phyloP scores from a whole-genome alignment of 257 asterid species.

The Verbascum thapsus region DNA sequence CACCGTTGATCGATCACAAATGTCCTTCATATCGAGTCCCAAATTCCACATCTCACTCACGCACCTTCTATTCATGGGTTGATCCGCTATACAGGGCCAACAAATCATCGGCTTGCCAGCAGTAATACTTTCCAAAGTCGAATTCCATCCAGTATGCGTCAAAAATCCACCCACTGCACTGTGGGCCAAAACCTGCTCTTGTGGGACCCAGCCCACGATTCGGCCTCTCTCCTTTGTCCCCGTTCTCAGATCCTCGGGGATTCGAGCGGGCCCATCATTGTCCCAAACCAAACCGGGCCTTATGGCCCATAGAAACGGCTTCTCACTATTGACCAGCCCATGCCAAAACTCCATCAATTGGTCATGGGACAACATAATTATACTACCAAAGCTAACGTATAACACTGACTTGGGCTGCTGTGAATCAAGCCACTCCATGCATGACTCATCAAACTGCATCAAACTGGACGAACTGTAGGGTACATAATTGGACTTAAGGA shows the following conservation, averaged over 20 bases:
- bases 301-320: slow-evolving; percentile 43
- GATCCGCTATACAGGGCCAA: slow-evolving; percentile 45
- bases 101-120: slow-evolving; percentile 48
- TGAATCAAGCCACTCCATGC: slow-evolving; percentile 44
- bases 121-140: slow-evolving; percentile 41
- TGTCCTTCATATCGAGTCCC: slow-evolving; percentile 40
- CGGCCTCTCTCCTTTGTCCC: too few relatives aligned
- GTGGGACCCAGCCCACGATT: slow-evolving; percentile 47
- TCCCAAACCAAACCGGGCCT: slow-evolving; percentile 37
- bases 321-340: slow-evolving; percentile 38
- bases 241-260: too few relatives aligned
- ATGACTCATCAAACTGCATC: slow-evolving; percentile 29
- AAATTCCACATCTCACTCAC: slow-evolving; percentile 42
- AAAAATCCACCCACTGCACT: slow-evolving; percentile 41
- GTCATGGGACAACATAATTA: slow-evolving; percentile 22
- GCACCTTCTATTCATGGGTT: slow-evolving; percentile 44
- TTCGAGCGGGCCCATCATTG: slow-evolving; percentile 16
- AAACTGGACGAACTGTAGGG: slow-evolving; percentile 31
- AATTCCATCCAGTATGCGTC: slow-evolving; percentile 56
- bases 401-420: slow-evolving; percentile 34
- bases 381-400: too few relatives aligned
- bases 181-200: slow-evolving; percentile 42
- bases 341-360: slow-evolving; percentile 42
- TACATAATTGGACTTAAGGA: slow-evolving; percentile 11
- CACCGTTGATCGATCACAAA: slow-evolving; percentile 40